Conservation (phyloP, 495 filamentous ascomycete genomes). For the Cercophora samala region DNA sequence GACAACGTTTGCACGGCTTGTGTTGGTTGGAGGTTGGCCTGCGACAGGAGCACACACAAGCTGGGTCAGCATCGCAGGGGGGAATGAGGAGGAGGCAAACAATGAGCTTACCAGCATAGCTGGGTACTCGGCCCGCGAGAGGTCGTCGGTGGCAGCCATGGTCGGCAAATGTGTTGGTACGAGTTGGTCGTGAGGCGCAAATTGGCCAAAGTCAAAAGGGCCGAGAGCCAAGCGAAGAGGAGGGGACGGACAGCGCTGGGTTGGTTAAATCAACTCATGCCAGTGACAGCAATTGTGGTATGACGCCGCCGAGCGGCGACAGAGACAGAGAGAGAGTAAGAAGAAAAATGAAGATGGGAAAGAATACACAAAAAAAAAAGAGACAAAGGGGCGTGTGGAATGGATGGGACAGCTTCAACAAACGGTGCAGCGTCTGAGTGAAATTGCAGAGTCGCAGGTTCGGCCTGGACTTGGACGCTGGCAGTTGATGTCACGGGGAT, state of each 20-base stretch:
- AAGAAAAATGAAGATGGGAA: slow-evolving; percentile 8
- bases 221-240: slow-evolving; percentile 20
- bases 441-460: slow-evolving; percentile 10
- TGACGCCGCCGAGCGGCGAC: slow-evolving; percentile 11
- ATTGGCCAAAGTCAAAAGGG: slow-evolving; percentile 5
- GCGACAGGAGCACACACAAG: slow-evolving; percentile 22
- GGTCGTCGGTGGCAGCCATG: slow-evolving; percentile 55
- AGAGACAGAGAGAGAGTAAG: background rate
- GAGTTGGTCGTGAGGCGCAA: slow-evolving; percentile 8
- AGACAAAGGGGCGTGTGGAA: background rate
- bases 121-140: slow-evolving; percentile 91
- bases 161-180: background rate
- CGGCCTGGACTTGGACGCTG: slow-evolving; percentile 5
- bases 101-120: slow-evolving; percentile 77
- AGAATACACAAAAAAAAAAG: slow-evolving; percentile 16
- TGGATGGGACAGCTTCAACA: background rate
- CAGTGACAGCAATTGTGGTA: slow-evolving; percentile 16
- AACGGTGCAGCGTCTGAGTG: background rate
- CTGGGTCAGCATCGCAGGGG: slow-evolving; percentile 8
- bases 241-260: slow-evolving; percentile 6
- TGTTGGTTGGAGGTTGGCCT: slow-evolving; percentile 79
- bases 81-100: background rate
- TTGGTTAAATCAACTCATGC: slow-evolving; percentile 30
- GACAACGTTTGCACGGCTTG: slow-evolving; percentile 82
- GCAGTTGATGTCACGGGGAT: slow-evolving; percentile 32